Base-by-base conservation (phyloP, 2,329 filamentous ascomycete genomes). In the Bipolaris zeicola region DNA sequence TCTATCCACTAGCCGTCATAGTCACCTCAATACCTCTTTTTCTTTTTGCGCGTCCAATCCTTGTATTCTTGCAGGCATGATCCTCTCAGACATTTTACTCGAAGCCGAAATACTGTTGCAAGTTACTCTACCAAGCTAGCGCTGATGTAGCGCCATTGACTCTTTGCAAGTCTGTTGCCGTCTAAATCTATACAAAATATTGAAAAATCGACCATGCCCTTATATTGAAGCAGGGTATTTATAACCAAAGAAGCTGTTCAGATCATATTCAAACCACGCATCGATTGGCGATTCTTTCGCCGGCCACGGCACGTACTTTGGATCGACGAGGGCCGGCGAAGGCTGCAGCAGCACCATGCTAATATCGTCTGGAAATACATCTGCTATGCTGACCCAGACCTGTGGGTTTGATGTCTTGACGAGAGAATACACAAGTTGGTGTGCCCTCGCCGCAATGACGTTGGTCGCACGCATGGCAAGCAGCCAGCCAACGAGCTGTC, bases 401-500 rank as follows among this genome's bases (percentile, higher is more conserved):
- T 33, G 37, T 18, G 52, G 46, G 6, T 34, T 14, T 2, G 52
- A 50, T 7, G 52, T 47, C n/a, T 57, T 55, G 20, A 62, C 53
- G 5, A 62, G 51, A 7, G 39, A 46, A 13, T 60, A 44, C 5
- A 60, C 16, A 8, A 59, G 22, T 18, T 60, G 42, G 24, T 63
- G 73, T 18, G 72, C 73, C 16, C 69, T 64, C 10, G 52, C 37
- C 1, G 72, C 68, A 2, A 69, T 53, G 20, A 46, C 37, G 39
- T 64, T 68, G 1, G 62, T 63, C 20, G 53, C 49, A 0, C 67
- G 58, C 65, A 76, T 69, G 18, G 34, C 55, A 6, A 60, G 55
- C 5, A 76, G 63, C 65, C 68, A 71, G 4, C 58, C 52, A 10
- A 71, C 50, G 8, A 69, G 63, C 33, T 69, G 41, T n/a, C 33